Percentiles rank a stretch among this genome's conserved stretches.
phyloP scores from a whole-genome alignment of 805 yeast genomes.

The Naumovozyma castellii region DNA sequence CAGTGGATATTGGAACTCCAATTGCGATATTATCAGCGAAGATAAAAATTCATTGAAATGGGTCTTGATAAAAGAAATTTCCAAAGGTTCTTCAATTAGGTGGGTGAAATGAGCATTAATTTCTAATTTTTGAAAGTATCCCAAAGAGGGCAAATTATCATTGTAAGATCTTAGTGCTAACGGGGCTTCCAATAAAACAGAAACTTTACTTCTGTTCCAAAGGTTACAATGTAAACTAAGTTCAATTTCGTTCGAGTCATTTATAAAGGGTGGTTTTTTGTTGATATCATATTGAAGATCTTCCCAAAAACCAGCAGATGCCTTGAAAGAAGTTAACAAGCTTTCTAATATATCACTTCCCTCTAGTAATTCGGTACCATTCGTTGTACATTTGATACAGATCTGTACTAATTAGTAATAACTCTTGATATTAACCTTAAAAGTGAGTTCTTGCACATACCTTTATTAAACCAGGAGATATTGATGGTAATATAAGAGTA shows the following conservation, averaged over 20 bases:
- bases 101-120: slow-evolving; percentile 3
- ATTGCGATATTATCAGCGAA: slow-evolving; percentile 25
- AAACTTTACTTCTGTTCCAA: slow-evolving; percentile 3
- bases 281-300: slow-evolving; percentile 1
- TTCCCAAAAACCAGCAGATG: slow-evolving; percentile 3
- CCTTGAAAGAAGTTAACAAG: background rate
- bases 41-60: slow-evolving; percentile 21
- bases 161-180: background rate
- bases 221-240: slow-evolving; percentile 1
- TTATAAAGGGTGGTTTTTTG: background rate
- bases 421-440: too few species aligned
- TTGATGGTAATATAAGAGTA: background rate
- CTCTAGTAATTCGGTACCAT: background rate
- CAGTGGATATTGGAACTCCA: slow-evolving; percentile 30
- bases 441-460: background rate
- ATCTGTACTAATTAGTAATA: background rate
- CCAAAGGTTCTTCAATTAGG: background rate
- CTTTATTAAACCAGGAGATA: background rate
- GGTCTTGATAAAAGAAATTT: slow-evolving; percentile 2
- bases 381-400: background rate
- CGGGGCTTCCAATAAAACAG: slow-evolving; percentile 1
- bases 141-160: background rate
- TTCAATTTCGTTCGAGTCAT: background rate
- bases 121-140: slow-evolving; percentile 3
- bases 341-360: background rate